These are phyloP conservation scores for Rhizoctonia solani DNA, from an alignment of 1,284 basidiomycete species.

Conservation along the genomic window DNA sequence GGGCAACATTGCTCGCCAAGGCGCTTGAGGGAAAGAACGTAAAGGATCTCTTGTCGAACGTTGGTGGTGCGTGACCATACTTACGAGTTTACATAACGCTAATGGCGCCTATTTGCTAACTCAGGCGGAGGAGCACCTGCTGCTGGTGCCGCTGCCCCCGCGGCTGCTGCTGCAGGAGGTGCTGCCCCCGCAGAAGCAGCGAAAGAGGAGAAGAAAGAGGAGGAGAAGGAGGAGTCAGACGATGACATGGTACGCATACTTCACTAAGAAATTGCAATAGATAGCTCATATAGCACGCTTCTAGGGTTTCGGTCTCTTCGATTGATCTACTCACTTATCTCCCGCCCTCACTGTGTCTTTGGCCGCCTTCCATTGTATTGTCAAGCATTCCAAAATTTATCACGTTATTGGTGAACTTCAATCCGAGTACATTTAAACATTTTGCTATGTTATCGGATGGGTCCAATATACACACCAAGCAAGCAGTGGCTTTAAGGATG, in stretches of 20 bases:
- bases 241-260: conserved; percentile 82
- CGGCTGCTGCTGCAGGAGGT: conserved; percentile 63
- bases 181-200: conserved; percentile 63
- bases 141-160: conserved; percentile 57
- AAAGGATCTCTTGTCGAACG: conserved; percentile 92
- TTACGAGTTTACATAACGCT: too few species aligned
- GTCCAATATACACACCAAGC: too few species aligned
- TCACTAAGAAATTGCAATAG: neutral
- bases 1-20: conserved; percentile 95
- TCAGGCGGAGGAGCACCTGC: conserved; percentile 58
- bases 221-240: conserved; percentile 66
- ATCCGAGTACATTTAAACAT: neutral
- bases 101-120: too few species aligned
- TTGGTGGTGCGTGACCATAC: conserved; percentile 61
- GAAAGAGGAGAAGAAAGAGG: conserved; percentile 73
- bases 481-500: too few species aligned
- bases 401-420: conserved; percentile 27
- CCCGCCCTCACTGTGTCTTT: conserved; percentile 4
- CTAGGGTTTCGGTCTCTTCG: conserved; percentile 82
- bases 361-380: conserved; percentile 28
- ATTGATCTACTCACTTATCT: conserved; percentile 52
- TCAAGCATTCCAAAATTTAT: conserved; percentile 23
- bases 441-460: too few species aligned
- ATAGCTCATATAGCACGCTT: neutral
- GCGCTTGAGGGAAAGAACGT: conserved; percentile 98